These are phyloP conservation scores for Cyberlindnera saturnus DNA, from an alignment of 805 yeast species.

Conservation along the genomic window DNA sequence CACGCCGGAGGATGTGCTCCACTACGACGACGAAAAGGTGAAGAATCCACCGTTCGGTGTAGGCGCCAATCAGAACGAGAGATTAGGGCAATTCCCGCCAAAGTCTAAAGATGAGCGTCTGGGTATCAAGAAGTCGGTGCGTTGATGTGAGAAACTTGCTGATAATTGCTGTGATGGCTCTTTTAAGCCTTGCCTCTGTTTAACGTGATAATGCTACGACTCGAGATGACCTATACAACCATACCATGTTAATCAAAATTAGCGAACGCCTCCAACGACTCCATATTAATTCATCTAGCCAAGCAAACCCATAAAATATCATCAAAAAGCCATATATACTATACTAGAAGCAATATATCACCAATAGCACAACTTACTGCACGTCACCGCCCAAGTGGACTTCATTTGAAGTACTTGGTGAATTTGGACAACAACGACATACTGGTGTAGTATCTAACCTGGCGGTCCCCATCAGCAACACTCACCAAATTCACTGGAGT, in stretches of 20 bases:
- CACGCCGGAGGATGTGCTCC: conserved; percentile 58
- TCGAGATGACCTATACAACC: background rate
- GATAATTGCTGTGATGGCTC: background rate
- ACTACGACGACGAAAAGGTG: conserved; percentile 25
- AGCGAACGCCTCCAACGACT: background rate
- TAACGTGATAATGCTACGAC: background rate
- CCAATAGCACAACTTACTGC: background rate
- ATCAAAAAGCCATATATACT: too few species aligned
- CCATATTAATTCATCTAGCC: background rate
- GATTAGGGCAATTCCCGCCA: conserved; percentile 7
- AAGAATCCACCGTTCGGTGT: conserved; percentile 2
- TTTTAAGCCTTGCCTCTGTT: background rate
- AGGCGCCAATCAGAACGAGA: conserved; percentile 16
- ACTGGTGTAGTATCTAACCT: conserved; percentile 17
- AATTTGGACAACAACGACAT: conserved; percentile 22
- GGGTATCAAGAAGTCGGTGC: conserved; percentile 10
- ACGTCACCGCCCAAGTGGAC: background rate
- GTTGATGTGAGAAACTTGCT: too few species aligned
- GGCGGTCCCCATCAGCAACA: conserved; percentile 17
- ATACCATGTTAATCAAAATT: background rate
- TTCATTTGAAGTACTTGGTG: conserved; percentile 20
- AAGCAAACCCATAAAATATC: too few species aligned
- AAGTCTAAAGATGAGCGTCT: conserved; percentile 18
- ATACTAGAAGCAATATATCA: background rate
- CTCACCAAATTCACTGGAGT: conserved; percentile 5